phyloP scores from a whole-genome alignment of 2,329 filamentous ascomycete species.

The Teratosphaeria gauchensis region DNA sequence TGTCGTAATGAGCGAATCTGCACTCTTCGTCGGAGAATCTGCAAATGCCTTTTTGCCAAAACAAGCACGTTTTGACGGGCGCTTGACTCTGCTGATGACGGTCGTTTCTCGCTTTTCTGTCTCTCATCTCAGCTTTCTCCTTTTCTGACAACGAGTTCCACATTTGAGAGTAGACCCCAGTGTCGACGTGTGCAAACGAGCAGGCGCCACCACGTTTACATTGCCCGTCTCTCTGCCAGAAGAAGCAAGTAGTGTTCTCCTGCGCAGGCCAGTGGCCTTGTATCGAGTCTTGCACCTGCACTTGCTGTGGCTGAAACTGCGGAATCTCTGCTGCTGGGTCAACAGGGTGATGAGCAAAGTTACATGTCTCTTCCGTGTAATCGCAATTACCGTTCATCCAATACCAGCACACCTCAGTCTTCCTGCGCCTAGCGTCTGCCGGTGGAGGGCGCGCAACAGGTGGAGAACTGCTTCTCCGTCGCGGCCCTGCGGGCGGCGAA shows the following conservation, averaged over 20 bases:
- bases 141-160: background rate
- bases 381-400: conserved; percentile 4
- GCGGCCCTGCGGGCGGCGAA: conserved; percentile 1
- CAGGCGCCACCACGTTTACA: background rate
- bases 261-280: background rate
- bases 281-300: background rate
- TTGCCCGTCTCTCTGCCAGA: background rate
- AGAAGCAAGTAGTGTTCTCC: conserved; percentile 1
- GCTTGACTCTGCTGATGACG: background rate
- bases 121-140: background rate
- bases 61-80: conserved; percentile 6
- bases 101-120: background rate
- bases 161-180: background rate
- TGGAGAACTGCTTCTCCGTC: conserved; percentile 3
- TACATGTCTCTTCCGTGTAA: conserved; percentile 2
- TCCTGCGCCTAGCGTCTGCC: background rate
- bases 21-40: conserved; percentile 9
- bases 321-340: background rate
- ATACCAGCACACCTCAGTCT: conserved; percentile 4
- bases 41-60: conserved; percentile 8
- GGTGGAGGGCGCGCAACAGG: background rate
- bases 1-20: conserved; percentile 16
- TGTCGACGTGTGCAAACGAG: background rate
- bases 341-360: conserved; percentile 2
- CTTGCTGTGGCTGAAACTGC: background rate